Evolutionary conservation across 2,329 filamentous ascomycete genomes (phyloP).

Genomic region (Trichoderma hamatum): DNA sequence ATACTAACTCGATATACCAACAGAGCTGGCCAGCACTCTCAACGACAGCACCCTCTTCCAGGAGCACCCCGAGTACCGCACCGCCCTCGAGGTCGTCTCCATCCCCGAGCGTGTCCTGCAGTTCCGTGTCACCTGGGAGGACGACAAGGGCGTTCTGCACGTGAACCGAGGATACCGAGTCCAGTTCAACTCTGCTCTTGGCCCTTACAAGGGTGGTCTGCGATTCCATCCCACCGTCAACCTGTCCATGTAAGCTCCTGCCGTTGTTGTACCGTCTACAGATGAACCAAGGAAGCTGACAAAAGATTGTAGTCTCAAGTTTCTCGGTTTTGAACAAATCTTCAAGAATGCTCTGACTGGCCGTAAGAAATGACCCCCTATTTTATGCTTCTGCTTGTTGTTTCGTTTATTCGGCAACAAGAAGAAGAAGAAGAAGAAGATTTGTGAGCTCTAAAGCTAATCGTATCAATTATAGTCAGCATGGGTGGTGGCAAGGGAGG

Average conservation of each 20-base stretch:
- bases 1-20: constrained; percentile 12
- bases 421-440: background rate
- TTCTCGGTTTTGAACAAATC: constrained; percentile 98
- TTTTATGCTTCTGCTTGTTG: background rate
- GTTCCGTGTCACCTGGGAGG: constrained; percentile 96
- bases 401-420: background rate
- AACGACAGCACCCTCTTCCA: constrained; percentile 92
- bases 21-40: constrained; percentile 92
- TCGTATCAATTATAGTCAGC: constrained; percentile 41
- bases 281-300: background rate
- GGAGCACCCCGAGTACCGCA: constrained; percentile 93
- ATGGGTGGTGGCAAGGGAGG: constrained; percentile 99
- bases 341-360: constrained; percentile 99
- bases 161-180: constrained; percentile 96
- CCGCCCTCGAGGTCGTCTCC: constrained; percentile 81
- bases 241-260: constrained; percentile 58
- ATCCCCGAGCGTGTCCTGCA: constrained; percentile 95
- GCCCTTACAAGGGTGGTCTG: constrained; percentile 97
- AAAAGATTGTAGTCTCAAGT: constrained; percentile 68
- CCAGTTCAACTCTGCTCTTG: constrained; percentile 97
- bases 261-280: constrained; percentile 33
- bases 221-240: constrained; percentile 91
- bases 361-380: constrained; percentile 58
- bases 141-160: constrained; percentile 85
- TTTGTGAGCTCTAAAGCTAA: background rate